Evolutionary conservation across 2,329 filamentous ascomycete species (phyloP).

Genomic region (Alternaria gansuensis): DNA sequence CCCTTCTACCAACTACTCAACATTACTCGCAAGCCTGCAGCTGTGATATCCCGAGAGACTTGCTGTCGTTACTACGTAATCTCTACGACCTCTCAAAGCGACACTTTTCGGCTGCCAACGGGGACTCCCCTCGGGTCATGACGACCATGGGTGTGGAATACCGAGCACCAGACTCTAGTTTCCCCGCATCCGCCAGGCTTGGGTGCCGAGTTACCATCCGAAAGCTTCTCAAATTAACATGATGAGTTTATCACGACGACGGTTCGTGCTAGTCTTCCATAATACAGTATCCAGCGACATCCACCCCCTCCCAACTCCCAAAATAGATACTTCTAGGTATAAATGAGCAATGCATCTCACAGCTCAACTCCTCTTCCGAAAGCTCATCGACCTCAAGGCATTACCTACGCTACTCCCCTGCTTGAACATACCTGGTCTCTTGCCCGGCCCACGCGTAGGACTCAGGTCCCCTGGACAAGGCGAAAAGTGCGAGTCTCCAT

Average conservation of each 20-base stretch:
- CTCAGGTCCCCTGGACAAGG: conserved; percentile 7
- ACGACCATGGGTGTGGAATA: conserved; percentile 11
- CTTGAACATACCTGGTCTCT: conserved; percentile 29
- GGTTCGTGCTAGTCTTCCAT: not conserved
- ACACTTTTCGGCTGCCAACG: not conserved
- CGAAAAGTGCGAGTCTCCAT: conserved; percentile 12
- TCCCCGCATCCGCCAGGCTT: conserved; percentile 7
- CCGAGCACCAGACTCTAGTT: not conserved
- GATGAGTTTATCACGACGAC: not conserved
- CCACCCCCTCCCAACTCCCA: not conserved
- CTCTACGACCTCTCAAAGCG: not conserved
- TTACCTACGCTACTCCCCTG: conserved; percentile 29
- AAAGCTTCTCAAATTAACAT: not conserved
- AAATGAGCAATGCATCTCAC: not conserved
- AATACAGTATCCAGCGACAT: not conserved
- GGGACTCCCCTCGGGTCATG: conserved; percentile 10
- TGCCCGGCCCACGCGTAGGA: conserved; percentile 9
- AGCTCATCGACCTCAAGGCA: conserved; percentile 28
- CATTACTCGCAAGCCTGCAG: not conserved
- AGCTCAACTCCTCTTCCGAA: conserved; percentile 23
- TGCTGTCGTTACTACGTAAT: not conserved
- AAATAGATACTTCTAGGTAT: not conserved
- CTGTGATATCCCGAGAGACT: no score
- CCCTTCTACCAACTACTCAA: not conserved
- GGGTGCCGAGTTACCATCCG: not conserved